Conservation (phyloP, 345 rosid genomes). For the Garcia nutans region DNA sequence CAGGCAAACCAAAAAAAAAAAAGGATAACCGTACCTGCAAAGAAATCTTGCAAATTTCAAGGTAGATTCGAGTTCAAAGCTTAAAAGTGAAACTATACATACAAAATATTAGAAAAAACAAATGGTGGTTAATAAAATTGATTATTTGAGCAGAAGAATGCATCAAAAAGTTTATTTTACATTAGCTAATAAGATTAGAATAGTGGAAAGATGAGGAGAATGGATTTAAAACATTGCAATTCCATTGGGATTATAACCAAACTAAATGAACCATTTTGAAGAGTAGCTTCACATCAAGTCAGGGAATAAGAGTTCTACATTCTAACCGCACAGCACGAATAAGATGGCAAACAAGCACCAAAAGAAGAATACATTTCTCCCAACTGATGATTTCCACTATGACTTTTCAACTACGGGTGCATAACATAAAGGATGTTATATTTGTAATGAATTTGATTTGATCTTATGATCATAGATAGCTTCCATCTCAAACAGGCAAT, state of each 20-base stretch:
- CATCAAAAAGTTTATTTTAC: background rate
- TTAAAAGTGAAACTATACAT: slow-evolving; percentile 91
- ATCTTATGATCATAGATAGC: too few species aligned
- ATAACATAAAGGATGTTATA: too few species aligned
- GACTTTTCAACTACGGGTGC: too few species aligned
- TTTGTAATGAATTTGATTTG: too few species aligned
- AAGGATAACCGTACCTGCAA: slow-evolving; percentile 58
- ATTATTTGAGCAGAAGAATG: background rate
- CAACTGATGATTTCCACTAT: background rate
- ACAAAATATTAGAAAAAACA: slow-evolving; percentile 17
- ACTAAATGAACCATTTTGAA: background rate
- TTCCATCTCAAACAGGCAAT: too few species aligned
- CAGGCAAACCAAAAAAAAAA: background rate
- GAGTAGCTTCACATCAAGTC: background rate
- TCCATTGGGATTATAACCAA: background rate
- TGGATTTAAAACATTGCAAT: background rate
- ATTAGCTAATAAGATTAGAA: background rate
- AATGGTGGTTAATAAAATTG: slow-evolving; percentile 10
- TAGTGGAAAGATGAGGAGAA: background rate
- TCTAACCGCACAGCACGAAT: background rate
- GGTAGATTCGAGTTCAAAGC: slow-evolving; percentile 97
- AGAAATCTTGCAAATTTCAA: slow-evolving; percentile 94
- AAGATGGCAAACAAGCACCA: background rate
- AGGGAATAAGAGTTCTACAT: background rate
- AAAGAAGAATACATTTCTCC: background rate